phyloP scores from a whole-genome alignment of 2,329 filamentous ascomycete species.

The Pestalotiopsis sp. region DNA sequence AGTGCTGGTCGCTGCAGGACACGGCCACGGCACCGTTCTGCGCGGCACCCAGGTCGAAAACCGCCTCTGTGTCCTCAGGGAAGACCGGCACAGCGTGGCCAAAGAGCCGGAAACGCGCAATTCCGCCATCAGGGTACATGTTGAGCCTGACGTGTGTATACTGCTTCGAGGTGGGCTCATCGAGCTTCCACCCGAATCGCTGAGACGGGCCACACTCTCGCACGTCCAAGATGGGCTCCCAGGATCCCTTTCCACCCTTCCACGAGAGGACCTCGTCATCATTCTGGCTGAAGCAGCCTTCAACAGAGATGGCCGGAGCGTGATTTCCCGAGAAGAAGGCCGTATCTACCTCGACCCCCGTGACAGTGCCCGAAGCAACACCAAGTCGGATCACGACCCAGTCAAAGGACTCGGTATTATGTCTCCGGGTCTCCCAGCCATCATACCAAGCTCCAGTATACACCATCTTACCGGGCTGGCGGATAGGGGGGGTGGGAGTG shows the following conservation, averaged over 20 bases:
- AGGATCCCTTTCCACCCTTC: slow-evolving; percentile 61
- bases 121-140: slow-evolving; percentile 86
- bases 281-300: slow-evolving; percentile 70
- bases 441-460: slow-evolving; percentile 73
- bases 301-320: slow-evolving; percentile 76
- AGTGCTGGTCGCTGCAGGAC: slow-evolving; percentile 81
- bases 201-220: slow-evolving; percentile 76
- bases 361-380: slow-evolving; percentile 71
- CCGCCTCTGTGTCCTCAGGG: slow-evolving; percentile 63
- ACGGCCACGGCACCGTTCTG: slow-evolving; percentile 79
- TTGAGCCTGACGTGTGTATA: slow-evolving; percentile 81
- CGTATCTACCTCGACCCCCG: slow-evolving; percentile 79
- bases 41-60: slow-evolving; percentile 77
- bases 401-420: slow-evolving; percentile 67
- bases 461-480: slow-evolving; percentile 68
- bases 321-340: slow-evolving; percentile 83
- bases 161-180: slow-evolving; percentile 59
- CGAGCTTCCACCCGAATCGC: slow-evolving; percentile 73
- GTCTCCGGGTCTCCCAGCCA: slow-evolving; percentile 70
- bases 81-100: slow-evolving; percentile 78
- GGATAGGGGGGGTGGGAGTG: slow-evolving; percentile 65
- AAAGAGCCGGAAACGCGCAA: slow-evolving; percentile 78
- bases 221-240: slow-evolving; percentile 72
- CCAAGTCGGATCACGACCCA: slow-evolving; percentile 69
- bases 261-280: slow-evolving; percentile 67